Evolutionary conservation across 192 early-diverging fungal species (phyloP), one percentile per base, ranked within the genome.

Genomic region (Backusella psychrophila): DNA sequence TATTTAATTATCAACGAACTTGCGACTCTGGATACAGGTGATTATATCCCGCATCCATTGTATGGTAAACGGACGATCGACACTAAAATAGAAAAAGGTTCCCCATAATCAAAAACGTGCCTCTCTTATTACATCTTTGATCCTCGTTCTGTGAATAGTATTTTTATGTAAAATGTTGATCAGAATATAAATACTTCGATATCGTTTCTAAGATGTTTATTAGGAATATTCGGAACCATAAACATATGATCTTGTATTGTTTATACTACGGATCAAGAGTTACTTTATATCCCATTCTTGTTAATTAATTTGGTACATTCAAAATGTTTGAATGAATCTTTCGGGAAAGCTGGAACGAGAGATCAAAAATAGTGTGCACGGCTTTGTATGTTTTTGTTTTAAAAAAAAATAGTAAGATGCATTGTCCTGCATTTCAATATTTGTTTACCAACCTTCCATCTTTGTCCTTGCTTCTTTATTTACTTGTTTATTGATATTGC

Each of bases 161-260:
- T n/a, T 31, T 68, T 17, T 68, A 33, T 68, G 66, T 68, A 26
- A 68, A 33, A 68, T 26, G 65, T 66, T 66, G 66, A 68, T 68
- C 33, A 36, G 7, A 36, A 36, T 68, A 49, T 21, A 49, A 49
- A 49, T 49, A 19, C 46, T 49, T 49, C 19, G 5, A n/a, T 1
- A 49, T 7, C 19, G 6, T 19, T 17, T 49, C 15, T 49, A 49
- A 19, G 19, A 49, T 49, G 46, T n/a, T 49, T 49, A 49, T 49
- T n/a, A 49, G 17, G 46, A 49, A 49, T n/a, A 49, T 49, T 49
- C 46, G 19, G 17, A 49, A 49, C 19, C 17, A 49, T n/a, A 49
- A 6, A 49, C 19, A n/a, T 17, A 19, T 49, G 15, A 6, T 49
- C 46, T 49, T 49, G 46, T 49, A 49, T 49, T 49, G 19, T n/a